Conservation (phyloP, 768 basidiomycete species). For the Leccinum uliginosum region DNA sequence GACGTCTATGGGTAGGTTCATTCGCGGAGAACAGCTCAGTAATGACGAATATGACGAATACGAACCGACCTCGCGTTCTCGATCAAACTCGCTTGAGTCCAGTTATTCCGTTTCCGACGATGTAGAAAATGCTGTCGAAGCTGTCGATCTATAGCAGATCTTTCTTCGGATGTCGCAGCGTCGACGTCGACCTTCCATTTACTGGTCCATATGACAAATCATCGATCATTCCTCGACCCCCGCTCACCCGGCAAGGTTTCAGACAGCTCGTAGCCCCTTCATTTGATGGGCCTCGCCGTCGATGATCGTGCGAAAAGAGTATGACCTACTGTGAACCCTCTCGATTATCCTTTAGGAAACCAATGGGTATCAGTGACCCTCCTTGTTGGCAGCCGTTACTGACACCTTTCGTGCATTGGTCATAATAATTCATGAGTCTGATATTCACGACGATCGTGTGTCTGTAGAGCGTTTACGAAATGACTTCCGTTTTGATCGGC, state of each 20-base stretch:
- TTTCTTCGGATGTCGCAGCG: slow-evolving; percentile 34
- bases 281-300: no score
- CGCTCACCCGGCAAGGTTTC: slow-evolving; percentile 48
- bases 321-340: no score
- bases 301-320: no score
- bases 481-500: no score
- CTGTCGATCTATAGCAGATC: slow-evolving; percentile 51
- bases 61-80: slow-evolving; percentile 20
- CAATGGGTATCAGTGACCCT: no score
- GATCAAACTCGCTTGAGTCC: slow-evolving; percentile 17
- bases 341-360: no score
- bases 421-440: no score
- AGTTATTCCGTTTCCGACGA: slow-evolving; percentile 25
- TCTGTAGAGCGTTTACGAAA: no score
- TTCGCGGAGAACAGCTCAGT: slow-evolving; percentile 52
- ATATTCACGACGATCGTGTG: no score
- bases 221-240: slow-evolving; percentile 39
- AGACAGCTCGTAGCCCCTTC: slow-evolving; percentile 34
- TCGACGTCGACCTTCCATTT: slow-evolving; percentile 41
- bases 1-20: slow-evolving; percentile 53
- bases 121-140: slow-evolving; percentile 38
- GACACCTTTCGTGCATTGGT: no score
- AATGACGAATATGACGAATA: slow-evolving; percentile 47
- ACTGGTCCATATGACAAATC: slow-evolving; percentile 53
- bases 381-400: no score